Conservation (phyloP, 2,329 filamentous ascomycete species). For the Aspergillus felis region DNA sequence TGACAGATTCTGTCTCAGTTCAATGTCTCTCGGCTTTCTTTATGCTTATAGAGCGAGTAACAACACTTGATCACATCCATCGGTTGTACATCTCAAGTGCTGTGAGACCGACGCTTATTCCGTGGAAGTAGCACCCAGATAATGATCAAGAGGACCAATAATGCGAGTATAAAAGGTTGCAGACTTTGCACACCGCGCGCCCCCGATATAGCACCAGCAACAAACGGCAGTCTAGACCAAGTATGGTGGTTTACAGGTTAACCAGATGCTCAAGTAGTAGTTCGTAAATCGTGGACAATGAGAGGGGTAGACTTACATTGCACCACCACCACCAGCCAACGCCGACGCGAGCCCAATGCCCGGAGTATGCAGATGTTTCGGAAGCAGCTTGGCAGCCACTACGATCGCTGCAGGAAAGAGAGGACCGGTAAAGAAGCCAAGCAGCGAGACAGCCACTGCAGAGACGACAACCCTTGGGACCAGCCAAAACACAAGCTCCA, state of each 20-base stretch:
- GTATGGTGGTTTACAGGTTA: background rate
- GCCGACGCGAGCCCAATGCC: constrained; percentile 70
- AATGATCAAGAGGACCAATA: constrained; percentile 29
- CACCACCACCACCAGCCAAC: constrained; percentile 66
- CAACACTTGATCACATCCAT: no score
- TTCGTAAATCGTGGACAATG: no score
- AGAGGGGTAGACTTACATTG: no score
- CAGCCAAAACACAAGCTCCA: constrained; percentile 71
- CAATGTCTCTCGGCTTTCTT: no score
- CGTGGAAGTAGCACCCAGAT: background rate
- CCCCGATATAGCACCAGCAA: constrained; percentile 64
- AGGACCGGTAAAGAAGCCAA: constrained; percentile 71
- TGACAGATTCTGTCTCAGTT: no score
- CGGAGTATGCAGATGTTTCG: constrained; percentile 64
- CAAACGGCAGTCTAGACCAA: constrained; percentile 51
- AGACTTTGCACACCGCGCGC: constrained; percentile 54
- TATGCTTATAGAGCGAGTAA: no score
- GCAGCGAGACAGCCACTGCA: constrained; percentile 39
- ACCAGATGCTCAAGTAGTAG: background rate
- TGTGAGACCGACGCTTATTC: background rate
- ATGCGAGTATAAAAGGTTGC: constrained; percentile 53
- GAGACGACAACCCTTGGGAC: constrained; percentile 67
- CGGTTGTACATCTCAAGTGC: background rate
- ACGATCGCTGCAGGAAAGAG: constrained; percentile 68
- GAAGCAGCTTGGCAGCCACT: constrained; percentile 64